A percentile compares a stretch with the other conserved stretches of the same genome.
These are phyloP conservation scores for Purpureocillium lavendulum DNA, from an alignment of 2,329 filamentous ascomycete species.

Conservation along the genomic window DNA sequence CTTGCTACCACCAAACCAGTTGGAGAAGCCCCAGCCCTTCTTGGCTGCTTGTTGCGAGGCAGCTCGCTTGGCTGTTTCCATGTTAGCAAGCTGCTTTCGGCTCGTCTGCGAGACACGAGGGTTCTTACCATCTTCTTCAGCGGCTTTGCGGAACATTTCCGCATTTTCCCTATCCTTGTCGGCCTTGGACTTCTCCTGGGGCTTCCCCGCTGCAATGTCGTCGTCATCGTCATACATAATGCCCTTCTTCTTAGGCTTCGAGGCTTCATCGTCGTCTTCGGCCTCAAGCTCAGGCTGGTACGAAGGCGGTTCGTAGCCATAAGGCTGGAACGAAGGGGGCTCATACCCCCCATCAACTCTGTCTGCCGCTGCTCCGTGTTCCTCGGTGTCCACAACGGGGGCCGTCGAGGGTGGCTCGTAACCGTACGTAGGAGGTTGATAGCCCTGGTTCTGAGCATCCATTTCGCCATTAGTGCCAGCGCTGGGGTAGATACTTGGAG, in stretches of 20 bases:
- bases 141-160: slow-evolving; percentile 77
- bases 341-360: slow-evolving; percentile 42
- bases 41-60: slow-evolving; percentile 38
- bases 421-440: slow-evolving; percentile 40
- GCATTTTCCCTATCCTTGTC: slow-evolving; percentile 73
- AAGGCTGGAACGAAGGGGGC: slow-evolving; percentile 53
- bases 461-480: no score
- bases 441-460: slow-evolving; percentile 16
- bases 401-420: slow-evolving; percentile 39
- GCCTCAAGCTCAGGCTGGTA: slow-evolving; percentile 40
- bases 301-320: slow-evolving; percentile 48
- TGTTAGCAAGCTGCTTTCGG: slow-evolving; percentile 9
- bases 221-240: slow-evolving; percentile 81
- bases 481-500: slow-evolving; percentile 11
- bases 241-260: slow-evolving; percentile 64
- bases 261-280: slow-evolving; percentile 35
- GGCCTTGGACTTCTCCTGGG: slow-evolving; percentile 52
- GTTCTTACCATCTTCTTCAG: slow-evolving; percentile 60
- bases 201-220: slow-evolving; percentile 44
- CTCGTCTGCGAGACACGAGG: background rate
- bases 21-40: slow-evolving; percentile 71
- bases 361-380: slow-evolving; percentile 13
- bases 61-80: slow-evolving; percentile 49
- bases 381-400: slow-evolving; percentile 10
- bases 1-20: slow-evolving; percentile 76